Evolutionary conservation across 2,329 filamentous ascomycete genomes (phyloP).

Genomic region (Phoma sp.): DNA sequence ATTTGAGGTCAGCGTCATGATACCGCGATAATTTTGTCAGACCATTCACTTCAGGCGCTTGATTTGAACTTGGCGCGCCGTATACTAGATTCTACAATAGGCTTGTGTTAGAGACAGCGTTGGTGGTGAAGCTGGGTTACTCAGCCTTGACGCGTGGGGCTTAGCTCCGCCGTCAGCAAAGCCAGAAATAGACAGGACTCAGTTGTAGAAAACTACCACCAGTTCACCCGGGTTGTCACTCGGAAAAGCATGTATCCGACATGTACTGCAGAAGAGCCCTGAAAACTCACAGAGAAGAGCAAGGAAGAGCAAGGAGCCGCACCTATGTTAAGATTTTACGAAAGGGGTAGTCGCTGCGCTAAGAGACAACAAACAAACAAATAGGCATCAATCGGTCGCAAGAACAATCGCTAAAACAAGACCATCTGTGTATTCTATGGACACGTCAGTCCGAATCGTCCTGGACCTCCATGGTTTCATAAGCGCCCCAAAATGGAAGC

Average conservation of each 20-base stretch:
- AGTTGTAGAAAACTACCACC: conserved; percentile 2
- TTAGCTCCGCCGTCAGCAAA: conserved; percentile 29
- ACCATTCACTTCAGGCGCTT: background rate
- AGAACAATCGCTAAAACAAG: background rate
- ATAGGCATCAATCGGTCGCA: conserved; percentile 2
- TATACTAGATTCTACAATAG: conserved; percentile 7
- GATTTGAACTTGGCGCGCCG: background rate
- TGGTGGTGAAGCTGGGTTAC: conserved; percentile 15
- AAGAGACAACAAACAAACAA: conserved; percentile 10
- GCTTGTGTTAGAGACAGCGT: conserved; percentile 1
- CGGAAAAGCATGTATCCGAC: conserved; percentile 1
- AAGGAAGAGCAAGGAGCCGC: conserved; percentile 4
- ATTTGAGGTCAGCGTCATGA: background rate
- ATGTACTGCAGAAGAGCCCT: background rate
- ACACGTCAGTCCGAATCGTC: conserved; percentile 30
- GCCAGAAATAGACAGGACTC: conserved; percentile 31
- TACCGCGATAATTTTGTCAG: background rate
- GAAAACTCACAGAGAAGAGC: background rate
- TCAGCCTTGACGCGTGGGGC: conserved; percentile 19
- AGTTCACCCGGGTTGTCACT: background rate
- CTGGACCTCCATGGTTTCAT: conserved; percentile 35
- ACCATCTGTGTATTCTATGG: background rate
- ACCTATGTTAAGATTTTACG: conserved; percentile 3
- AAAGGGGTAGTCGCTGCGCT: conserved; percentile 18
- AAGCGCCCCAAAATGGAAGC: conserved; percentile 45